Evolutionary conservation across 371 early-diverging fungal species (phyloP), one percentile per base, ranked within the genome.

Genomic region (Entomophthora muscae): DNA sequence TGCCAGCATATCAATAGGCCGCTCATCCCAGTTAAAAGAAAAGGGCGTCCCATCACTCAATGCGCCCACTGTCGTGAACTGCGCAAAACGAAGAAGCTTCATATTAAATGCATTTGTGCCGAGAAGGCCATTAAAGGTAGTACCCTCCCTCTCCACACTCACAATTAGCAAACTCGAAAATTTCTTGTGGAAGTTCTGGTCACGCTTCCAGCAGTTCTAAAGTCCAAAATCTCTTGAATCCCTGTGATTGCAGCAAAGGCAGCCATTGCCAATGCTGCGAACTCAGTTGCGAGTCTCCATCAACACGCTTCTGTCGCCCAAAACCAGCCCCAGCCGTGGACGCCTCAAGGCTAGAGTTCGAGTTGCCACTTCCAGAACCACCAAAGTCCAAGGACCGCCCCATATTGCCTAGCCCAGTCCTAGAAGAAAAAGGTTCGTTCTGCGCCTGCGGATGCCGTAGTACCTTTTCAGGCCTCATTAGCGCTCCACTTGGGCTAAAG

Each of bases 11-110:
- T 62, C 28, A 81, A 84, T 63, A 80, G 90, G 29, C 78, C 78
- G 57, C 73, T 88, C 57, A 76, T 80, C 64, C 80, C 80, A 65
- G 83, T 89, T 54, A 76, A 83, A 63, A 81, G 78, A 70, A 88
- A n/a, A 71, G 90, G 90, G 29, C 78, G 90, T 22, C 90, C 90
- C 26, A 76, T 82, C 31, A 83, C 83, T 33, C 90, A 89, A 69
- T 89, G 90, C 69, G 67, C 75, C 23, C 79, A 76, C 69, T 89
- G 90, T 71, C 77, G 84, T 65, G 82, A 85, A 68, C 75, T 85
- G 63, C 78, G 90, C 51, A 84, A 80, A 69, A 81, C 82, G 30
- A 80, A 83, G 64, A 85, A 86, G 68, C 76, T 83, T 26, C 86
- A 84, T 69, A 78, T 81, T n/a, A 83, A 84, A 69, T 88, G 89